Evolutionary conservation across 2,329 filamentous ascomycete genomes (phyloP), one percentile per base, ranked within the genome.

Genomic region (Exophiala phaeomuriformis): DNA sequence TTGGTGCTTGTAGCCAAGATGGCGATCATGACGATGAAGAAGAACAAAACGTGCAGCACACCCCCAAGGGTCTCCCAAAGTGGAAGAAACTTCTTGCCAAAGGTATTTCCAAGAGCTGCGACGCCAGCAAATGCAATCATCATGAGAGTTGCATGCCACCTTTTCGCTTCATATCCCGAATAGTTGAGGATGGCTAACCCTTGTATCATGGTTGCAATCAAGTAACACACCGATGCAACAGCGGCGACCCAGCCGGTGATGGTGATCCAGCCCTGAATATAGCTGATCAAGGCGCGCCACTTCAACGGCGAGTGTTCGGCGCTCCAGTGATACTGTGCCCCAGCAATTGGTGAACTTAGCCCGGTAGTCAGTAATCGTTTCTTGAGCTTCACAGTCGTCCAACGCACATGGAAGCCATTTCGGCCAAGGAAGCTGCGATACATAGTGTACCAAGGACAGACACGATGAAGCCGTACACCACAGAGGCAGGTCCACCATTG

Each of bases 261-360:
- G 27, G 66, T 68, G 9, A 69, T 61, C 68, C 64, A 67, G 42
- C 68, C 69, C 41, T 52, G 50, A n/a, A 58, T 44, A 27, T 53
- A 61, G 55, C 59, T 58, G 42, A 56, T 46, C 19, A 56, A 41
- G 7, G 53, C 48, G 4, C 47, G 35, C 47, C 45, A 55, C 28
- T 40, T 45, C 3, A 42, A 3, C 7, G 59, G 52, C 36, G 57
- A 67, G 49, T 71, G 68, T 56, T 70, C 68, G 50, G 66, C 67
- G 30, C 68, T 68, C 69, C 69, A 72, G 57, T 71, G 69, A 42
- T 71, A 71, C 51, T 72, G 69, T 8, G 67, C 69, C 47, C 66
- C 69, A 3, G 68, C 69, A 2, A 68, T 70, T 29, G 69, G 69
- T 7, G 69, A 63, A 50, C 65, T 68, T 36, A 49, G 28, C n/a